These are phyloP conservation scores for Aspergillus indologenus DNA, from an alignment of 495 filamentous ascomycete genomes.

Conservation along the genomic window DNA sequence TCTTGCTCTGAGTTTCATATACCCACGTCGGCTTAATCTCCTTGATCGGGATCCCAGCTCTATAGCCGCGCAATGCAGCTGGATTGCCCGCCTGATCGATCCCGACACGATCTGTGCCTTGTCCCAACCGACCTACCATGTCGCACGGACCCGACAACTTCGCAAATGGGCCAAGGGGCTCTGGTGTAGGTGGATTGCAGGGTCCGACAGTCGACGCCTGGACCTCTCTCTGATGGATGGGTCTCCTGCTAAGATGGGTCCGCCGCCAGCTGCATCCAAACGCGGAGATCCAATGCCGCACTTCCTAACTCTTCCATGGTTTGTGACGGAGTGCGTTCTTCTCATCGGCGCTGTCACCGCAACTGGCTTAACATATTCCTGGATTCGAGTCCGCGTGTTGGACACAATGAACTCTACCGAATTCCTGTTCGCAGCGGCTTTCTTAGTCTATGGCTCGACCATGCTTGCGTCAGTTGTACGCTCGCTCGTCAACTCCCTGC, in stretches of 20 bases:
- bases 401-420: background rate
- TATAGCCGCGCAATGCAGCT: slow-evolving; percentile 20
- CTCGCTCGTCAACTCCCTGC: slow-evolving; percentile 22
- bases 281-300: slow-evolving; percentile 23
- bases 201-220: slow-evolving; percentile 7
- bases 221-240: slow-evolving; percentile 14
- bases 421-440: background rate
- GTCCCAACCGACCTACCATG: slow-evolving; percentile 9
- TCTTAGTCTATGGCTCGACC: slow-evolving; percentile 22
- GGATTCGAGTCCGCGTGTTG: slow-evolving; percentile 1
- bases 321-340: slow-evolving; percentile 20
- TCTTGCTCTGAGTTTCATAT: slow-evolving; percentile 5
- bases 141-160: slow-evolving; percentile 23
- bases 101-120: slow-evolving; percentile 4
- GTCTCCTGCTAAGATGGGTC: background rate
- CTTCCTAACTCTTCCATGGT: slow-evolving; percentile 24
- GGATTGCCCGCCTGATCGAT: slow-evolving; percentile 16
- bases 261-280: background rate
- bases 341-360: slow-evolving; percentile 12
- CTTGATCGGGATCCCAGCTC: slow-evolving; percentile 10
- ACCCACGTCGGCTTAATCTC: slow-evolving; percentile 8
- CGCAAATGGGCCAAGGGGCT: slow-evolving; percentile 17
- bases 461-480: slow-evolving; percentile 26
- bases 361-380: slow-evolving; percentile 17
- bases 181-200: slow-evolving; percentile 19